Base-by-base conservation (phyloP, 2,329 filamentous ascomycete genomes). In the Chalaropsis thielavioides region DNA sequence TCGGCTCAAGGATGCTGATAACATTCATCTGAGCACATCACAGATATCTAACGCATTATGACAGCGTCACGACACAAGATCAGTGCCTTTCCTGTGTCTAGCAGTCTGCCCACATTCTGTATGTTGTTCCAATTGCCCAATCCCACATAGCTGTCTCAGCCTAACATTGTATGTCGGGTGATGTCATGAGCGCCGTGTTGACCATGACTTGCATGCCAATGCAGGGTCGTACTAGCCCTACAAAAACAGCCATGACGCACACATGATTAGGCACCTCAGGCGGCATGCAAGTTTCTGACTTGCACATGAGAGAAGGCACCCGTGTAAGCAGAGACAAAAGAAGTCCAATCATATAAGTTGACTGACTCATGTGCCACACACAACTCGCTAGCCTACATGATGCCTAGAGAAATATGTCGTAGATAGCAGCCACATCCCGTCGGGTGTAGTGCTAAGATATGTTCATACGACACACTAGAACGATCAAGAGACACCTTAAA, bases 191-290 rank as follows among this genome's bases (percentile, higher is more conserved):
- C 10, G 35, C 7, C 7, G 15, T 58, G 8, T n/a, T 22, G 7
- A 31, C 27, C 31, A 58, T 58, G 54, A 58, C 54, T 58, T 58
- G 54, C 54, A 58, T 35, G 17, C 31, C 5, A 58, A 58, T 58
- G 54, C 31, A 58, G 54, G 24, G 54, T 58, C 17, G 27, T 58
- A 58, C 54, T 58, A 58, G 54, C 54, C 54, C 27, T 58, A 58
- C 54, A 58, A 4, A 58, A 46, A 17, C 6, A 4, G 43, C 4
- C 54, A 38, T 35, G 24, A 19, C 27, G 35, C 35, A 58, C 27
- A 19, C 15, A 10, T 58, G 27, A 58, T 58, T 58, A 27, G 54
- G 54, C 54, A 38, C n/a, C 54, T 31, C 54, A n/a, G 27, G 15
- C n/a, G 6, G 17, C 27, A 10, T n/a, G 54, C 54, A 27, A 38